Percentiles rank a stretch among this genome's conserved stretches.
These are phyloP conservation scores for Trypanosoma vivax DNA, from an alignment of 208 protist species.

Conservation along the genomic window DNA sequence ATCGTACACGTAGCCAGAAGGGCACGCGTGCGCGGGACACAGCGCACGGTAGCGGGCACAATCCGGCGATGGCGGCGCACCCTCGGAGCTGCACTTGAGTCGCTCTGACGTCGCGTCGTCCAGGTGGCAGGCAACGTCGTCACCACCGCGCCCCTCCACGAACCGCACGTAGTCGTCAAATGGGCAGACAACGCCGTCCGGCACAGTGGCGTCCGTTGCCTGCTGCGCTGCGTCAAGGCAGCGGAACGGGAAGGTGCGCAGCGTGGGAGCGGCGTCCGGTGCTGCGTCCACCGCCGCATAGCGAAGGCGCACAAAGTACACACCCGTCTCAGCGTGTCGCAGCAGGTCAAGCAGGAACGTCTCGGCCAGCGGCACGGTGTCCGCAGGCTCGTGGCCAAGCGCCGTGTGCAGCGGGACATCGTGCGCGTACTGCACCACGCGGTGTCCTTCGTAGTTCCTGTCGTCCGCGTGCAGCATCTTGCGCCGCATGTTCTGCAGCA, in stretches of 20 bases:
- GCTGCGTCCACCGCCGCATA: background rate
- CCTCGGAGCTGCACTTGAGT: constrained; percentile 1
- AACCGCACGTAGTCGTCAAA: constrained; percentile 19
- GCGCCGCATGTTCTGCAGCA: constrained; percentile 16
- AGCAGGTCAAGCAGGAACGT: constrained; percentile 19
- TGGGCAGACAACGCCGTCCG: constrained; percentile 9
- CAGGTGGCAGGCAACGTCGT: constrained; percentile 11
- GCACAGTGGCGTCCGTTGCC: constrained; percentile 1
- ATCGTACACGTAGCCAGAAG: constrained; percentile 5
- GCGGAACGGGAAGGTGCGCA: constrained; percentile 14
- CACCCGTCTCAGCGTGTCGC: constrained; percentile 4
- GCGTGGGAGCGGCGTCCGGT: background rate
- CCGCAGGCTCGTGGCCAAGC: background rate
- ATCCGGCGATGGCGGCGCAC: constrained; percentile 2
- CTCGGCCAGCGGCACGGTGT: background rate
- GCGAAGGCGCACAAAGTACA: constrained; percentile 16
- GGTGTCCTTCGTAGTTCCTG: background rate
- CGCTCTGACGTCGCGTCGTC: background rate
- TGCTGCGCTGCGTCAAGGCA: constrained; percentile 4
- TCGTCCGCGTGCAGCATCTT: background rate
- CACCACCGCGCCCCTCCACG: constrained; percentile 1
- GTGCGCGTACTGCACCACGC: constrained; percentile 7
- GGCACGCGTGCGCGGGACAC: constrained; percentile 10
- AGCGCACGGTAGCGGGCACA: constrained; percentile 9
- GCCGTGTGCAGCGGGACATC: constrained; percentile 2